A percentile compares a stretch with the other conserved stretches of the same genome.
Evolutionary conservation across 371 early-diverging fungal species (phyloP).

Genomic region (Apophysomyces elegans): DNA sequence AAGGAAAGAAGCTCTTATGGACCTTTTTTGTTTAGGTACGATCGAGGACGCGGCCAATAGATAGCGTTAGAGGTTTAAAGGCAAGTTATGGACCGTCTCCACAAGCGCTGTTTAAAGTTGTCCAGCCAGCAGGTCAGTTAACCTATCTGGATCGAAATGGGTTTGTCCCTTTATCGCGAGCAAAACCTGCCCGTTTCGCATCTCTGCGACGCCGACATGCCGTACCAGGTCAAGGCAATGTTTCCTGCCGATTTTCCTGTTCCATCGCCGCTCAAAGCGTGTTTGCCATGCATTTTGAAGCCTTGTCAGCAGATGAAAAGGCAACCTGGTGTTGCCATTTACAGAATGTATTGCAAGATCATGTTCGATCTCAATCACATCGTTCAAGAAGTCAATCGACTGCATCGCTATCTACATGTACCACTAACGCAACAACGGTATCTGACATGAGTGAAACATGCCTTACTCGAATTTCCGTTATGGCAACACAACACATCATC

Average conservation of each 20-base stretch:
- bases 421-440: neutral
- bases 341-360: conserved; percentile 23
- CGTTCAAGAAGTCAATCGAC: neutral
- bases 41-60: conserved; percentile 1
- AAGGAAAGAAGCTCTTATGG: no score
- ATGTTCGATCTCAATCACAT: neutral
- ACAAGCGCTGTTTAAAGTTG: conserved; percentile 26
- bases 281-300: conserved; percentile 31
- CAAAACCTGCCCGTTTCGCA: conserved; percentile 10
- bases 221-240: neutral
- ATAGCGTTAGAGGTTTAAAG: neutral
- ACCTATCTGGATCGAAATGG: conserved; percentile 30
- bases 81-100: conserved; percentile 23
- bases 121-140: conserved; percentile 27
- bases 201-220: conserved; percentile 15
- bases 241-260: conserved; percentile 33
- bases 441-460: neutral
- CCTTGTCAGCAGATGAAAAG: conserved; percentile 32
- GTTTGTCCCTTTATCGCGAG: neutral
- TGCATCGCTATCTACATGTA: neutral
- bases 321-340: conserved; percentile 33
- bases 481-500: neutral
- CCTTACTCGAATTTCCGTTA: neutral
- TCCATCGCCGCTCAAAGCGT: conserved; percentile 33
- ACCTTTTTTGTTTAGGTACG: conserved; percentile 1